A percentile compares a stretch with the other conserved stretches of the same genome.
phyloP scores from a whole-genome alignment of 371 early-diverging fungal species.

The Capillidium heterosporum region DNA sequence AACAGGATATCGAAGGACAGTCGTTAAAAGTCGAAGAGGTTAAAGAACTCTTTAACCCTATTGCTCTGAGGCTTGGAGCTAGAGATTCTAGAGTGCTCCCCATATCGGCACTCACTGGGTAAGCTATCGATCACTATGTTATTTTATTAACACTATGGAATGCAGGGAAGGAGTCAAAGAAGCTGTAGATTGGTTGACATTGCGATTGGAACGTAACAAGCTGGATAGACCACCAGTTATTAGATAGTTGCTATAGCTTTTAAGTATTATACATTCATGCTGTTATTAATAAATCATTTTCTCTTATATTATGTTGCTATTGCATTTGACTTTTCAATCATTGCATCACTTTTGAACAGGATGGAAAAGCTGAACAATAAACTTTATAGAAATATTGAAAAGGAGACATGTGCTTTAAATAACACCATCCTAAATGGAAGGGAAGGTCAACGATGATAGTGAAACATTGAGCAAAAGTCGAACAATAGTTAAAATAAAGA shows the following conservation, averaged over 20 bases:
- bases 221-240: conserved; percentile 56
- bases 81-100: conserved; percentile 48
- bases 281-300: no score
- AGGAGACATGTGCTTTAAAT: no score
- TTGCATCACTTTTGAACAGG: no score
- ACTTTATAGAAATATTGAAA: no score
- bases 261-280: no score
- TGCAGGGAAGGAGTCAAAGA: conserved; percentile 62
- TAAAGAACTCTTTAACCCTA: conserved; percentile 78
- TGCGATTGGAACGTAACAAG: conserved; percentile 61
- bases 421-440: no score
- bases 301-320: no score
- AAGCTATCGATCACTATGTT: neutral
- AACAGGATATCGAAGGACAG: conserved; percentile 55
- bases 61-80: conserved; percentile 62
- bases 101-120: conserved; percentile 72
- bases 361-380: no score
- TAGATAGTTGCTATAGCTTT: neutral
- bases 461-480: no score
- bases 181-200: conserved; percentile 67
- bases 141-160: neutral
- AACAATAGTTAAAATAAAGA: no score
- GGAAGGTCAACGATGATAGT: no score
- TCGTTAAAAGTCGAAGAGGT: conserved; percentile 64
- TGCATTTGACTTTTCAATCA: no score